phyloP scores from a whole-genome alignment of 345 rosid species.

The Zanthoxylum bungeanum region DNA sequence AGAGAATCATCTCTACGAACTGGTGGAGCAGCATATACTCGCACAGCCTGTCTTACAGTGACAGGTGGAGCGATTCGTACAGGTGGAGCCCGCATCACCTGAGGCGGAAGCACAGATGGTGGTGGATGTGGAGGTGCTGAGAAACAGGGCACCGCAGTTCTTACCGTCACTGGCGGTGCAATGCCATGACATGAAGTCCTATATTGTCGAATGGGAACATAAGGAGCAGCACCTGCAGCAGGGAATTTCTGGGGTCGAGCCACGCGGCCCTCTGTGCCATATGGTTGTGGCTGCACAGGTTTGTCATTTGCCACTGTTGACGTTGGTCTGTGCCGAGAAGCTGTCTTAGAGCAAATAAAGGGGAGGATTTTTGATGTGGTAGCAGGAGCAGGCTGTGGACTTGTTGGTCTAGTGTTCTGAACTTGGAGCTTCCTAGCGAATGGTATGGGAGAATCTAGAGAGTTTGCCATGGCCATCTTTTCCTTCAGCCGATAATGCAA shows the following conservation, averaged over 20 bases:
- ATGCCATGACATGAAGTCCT: slow-evolving; percentile 58
- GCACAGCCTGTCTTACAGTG: slow-evolving; percentile 67
- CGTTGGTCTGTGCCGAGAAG: slow-evolving; percentile 50
- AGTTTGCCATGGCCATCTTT: slow-evolving; percentile 57
- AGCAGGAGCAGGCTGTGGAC: slow-evolving; percentile 69
- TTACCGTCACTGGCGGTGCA: slow-evolving; percentile 87
- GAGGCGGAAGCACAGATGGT: slow-evolving; percentile 37
- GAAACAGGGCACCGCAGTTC: slow-evolving; percentile 75
- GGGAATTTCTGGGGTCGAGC: slow-evolving; percentile 53
- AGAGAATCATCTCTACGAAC: slow-evolving; percentile 25
- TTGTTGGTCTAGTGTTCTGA: slow-evolving; percentile 77
- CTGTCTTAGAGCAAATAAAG: slow-evolving; percentile 64
- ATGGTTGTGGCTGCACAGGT: slow-evolving; percentile 18
- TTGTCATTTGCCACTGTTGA: slow-evolving; percentile 30
- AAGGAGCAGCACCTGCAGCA: slow-evolving; percentile 74
- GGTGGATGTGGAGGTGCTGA: slow-evolving; percentile 74
- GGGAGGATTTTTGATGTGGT: slow-evolving; percentile 89
- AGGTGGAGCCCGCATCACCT: slow-evolving; percentile 35
- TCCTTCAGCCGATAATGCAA: slow-evolving; percentile 72
- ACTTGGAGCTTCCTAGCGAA: slow-evolving; percentile 64
- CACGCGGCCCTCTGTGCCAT: slow-evolving; percentile 37
- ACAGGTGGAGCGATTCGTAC: slow-evolving; percentile 65
- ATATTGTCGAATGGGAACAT: slow-evolving; percentile 69
- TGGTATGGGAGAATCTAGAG: slow-evolving; percentile 51
- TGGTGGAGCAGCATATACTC: slow-evolving; percentile 65